Evolutionary conservation across 1,139 yeast genomes (phyloP).

Genomic region (Scheffersomyces lignicola): DNA sequence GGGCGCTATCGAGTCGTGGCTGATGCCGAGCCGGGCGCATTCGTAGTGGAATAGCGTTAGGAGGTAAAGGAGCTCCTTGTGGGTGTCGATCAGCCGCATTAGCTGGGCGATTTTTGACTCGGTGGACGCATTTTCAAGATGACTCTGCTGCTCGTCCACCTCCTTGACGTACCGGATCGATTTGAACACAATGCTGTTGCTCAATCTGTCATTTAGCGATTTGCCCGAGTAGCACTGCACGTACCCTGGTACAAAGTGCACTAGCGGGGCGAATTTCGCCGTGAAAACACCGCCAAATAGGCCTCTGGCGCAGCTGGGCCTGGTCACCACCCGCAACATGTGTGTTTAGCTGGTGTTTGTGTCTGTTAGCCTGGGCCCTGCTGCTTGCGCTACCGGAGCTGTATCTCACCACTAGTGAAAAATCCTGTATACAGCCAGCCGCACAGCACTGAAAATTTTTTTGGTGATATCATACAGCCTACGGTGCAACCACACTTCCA

Average conservation of each 20-base stretch:
- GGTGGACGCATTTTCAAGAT: slow-evolving; percentile 19
- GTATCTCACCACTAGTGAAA: no score
- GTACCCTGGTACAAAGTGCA: no score
- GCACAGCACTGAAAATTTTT: neutral
- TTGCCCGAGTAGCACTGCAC: no score
- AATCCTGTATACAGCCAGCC: no score
- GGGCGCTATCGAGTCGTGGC: slow-evolving; percentile 10
- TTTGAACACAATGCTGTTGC: slow-evolving; percentile 12
- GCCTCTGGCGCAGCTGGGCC: no score
- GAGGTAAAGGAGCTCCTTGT: slow-evolving; percentile 33
- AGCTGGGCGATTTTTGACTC: slow-evolving; percentile 23
- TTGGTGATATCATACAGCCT: neutral
- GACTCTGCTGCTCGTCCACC: slow-evolving; percentile 27
- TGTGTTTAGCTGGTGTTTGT: no score
- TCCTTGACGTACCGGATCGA: slow-evolving; percentile 27
- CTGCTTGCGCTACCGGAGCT: no score
- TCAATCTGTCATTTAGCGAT: slow-evolving; percentile 1
- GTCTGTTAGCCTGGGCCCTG: no score
- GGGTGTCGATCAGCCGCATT: slow-evolving; percentile 22
- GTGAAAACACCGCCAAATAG: no score
- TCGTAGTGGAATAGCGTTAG: slow-evolving; percentile 34
- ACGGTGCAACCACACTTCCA: neutral
- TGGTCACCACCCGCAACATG: no score
- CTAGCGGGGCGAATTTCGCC: no score
- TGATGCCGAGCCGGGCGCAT: slow-evolving; percentile 33